Conservation (phyloP, 1,284 basidiomycete genomes). For the Ceratobasidium sp. region DNA sequence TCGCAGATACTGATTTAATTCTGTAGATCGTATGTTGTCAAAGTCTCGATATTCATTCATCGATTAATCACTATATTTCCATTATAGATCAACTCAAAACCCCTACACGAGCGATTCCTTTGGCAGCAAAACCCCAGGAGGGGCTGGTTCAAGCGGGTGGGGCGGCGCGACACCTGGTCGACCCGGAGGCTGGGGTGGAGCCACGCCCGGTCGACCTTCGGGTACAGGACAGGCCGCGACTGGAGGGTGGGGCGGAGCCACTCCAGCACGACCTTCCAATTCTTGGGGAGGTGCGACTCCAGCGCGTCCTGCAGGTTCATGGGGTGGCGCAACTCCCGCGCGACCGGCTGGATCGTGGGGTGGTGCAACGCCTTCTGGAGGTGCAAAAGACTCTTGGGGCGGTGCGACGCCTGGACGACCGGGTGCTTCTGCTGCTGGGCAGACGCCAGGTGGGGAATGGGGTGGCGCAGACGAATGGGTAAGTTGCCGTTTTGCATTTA, state of each 20-base stretch:
- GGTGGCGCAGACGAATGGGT: constrained; percentile 49
- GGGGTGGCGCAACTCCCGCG: constrained; percentile 47
- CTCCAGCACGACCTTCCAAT: constrained; percentile 24
- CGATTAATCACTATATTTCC: not conserved
- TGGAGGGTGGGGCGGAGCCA: constrained; percentile 47
- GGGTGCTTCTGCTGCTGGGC: constrained; percentile 49
- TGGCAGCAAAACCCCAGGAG: constrained; percentile 51
- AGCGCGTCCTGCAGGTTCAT: constrained; percentile 51
- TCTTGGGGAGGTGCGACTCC: constrained; percentile 53
- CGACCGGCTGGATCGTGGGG: constrained; percentile 49
- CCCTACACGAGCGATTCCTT: constrained; percentile 53
- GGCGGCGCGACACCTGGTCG: constrained; percentile 33
- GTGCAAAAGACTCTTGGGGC: constrained; percentile 61
- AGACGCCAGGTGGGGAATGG: constrained; percentile 37
- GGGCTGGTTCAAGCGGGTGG: constrained; percentile 41
- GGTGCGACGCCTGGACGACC: constrained; percentile 58
- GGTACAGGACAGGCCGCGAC: constrained; percentile 3
- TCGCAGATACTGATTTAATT: not conserved
- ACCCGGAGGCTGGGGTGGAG: constrained; percentile 34
- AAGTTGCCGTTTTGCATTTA: constrained; percentile 4
- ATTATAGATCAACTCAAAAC: constrained; percentile 51
- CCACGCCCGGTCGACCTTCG: constrained; percentile 40
- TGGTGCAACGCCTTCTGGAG: constrained; percentile 70
- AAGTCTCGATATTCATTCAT: not conserved
- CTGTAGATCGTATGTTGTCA: constrained; percentile 32